Evolutionary conservation across 805 yeast genomes (phyloP), one percentile per base, ranked within the genome.

Genomic region (Clavispora fructus): DNA sequence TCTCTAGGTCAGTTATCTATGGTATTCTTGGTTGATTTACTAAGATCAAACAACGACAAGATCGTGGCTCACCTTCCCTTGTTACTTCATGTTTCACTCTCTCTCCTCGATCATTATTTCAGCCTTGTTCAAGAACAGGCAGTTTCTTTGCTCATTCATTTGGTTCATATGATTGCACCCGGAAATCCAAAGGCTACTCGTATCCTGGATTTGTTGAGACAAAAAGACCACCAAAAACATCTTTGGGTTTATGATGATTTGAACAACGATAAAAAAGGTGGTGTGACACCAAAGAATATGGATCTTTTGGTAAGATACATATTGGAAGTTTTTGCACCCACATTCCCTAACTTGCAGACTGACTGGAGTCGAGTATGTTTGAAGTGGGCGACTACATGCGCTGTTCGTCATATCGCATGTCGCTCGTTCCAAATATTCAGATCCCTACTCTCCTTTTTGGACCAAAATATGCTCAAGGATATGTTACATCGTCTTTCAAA

Each of bases 351-450:
- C 0, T 68, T 90, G 35, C 95, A 85, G 60, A 78, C 78, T 37
- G 87, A 84, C 42, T 94, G 99, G 99, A 84, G 95, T 42, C 70
- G 83, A 30, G 80, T 79, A 3, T 85, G 98, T 0, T 71, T 95
- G 31, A 74, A 77, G 27, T 94, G 99, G 99, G 97, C 99, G 0
- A 94, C 99, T 0, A 84, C 96, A 1, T 94, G 98, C 68, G 95
- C 97, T 2, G 98, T 92, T 1, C 77, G 97, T 58, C 99, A 95
- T 61, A 79, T 94, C 54, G 99, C 99, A 0, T 94, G 99, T 54
- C 77, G 99, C 25, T 91, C 98, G 0, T 92, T 95, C 65, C 99
- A 94, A 61, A 76, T 91, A 0, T 94, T 91, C 68, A 73, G 99
- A 39, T 86, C 95, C 4, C 64, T 94, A 46, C 68, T 90, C n/a